These are phyloP conservation scores for Ceratocystis lukuohia DNA, from an alignment of 2,329 filamentous ascomycete genomes.

Conservation along the genomic window DNA sequence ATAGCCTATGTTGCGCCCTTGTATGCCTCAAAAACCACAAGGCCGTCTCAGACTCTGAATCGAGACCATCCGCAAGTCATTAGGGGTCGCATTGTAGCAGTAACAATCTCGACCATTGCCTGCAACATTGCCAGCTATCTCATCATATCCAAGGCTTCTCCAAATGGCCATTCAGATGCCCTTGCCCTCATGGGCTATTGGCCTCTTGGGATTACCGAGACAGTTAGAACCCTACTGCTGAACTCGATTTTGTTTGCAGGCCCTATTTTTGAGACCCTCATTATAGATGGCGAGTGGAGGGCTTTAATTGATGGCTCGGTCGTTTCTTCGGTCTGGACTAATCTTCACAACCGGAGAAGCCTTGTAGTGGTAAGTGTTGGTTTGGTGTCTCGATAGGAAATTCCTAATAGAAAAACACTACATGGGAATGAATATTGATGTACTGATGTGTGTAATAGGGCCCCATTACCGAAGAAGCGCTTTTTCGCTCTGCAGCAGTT, in stretches of 20 bases:
- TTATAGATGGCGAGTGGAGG: constrained; percentile 59
- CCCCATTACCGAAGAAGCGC: constrained; percentile 80
- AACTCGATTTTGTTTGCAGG: constrained; percentile 70
- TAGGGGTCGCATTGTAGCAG: constrained; percentile 67
- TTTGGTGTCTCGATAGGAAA: constrained; percentile 20
- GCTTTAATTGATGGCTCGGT: constrained; percentile 46
- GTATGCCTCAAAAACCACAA: constrained; percentile 67
- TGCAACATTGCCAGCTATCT: constrained; percentile 51
- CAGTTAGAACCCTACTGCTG: constrained; percentile 50
- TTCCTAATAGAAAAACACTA: not conserved
- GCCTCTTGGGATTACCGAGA: constrained; percentile 56
- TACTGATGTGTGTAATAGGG: constrained; percentile 30
- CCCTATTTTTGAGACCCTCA: constrained; percentile 65
- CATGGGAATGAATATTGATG: not conserved
- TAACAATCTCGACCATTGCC: constrained; percentile 58
- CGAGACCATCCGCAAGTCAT: constrained; percentile 86
- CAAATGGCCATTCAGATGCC: constrained; percentile 6
- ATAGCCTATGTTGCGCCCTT: constrained; percentile 80
- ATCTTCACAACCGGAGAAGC: constrained; percentile 78
- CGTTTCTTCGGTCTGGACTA: constrained; percentile 47
- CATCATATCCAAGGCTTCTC: constrained; percentile 42
- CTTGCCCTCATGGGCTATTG: constrained; percentile 59
- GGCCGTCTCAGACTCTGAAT: constrained; percentile 64
- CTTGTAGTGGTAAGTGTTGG: constrained; percentile 60
- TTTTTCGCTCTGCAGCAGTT: constrained; percentile 79